A percentile compares a stretch with the other conserved stretches of the same genome.
phyloP scores from a whole-genome alignment of 805 yeast species.

The Ogataea degrootiae region DNA sequence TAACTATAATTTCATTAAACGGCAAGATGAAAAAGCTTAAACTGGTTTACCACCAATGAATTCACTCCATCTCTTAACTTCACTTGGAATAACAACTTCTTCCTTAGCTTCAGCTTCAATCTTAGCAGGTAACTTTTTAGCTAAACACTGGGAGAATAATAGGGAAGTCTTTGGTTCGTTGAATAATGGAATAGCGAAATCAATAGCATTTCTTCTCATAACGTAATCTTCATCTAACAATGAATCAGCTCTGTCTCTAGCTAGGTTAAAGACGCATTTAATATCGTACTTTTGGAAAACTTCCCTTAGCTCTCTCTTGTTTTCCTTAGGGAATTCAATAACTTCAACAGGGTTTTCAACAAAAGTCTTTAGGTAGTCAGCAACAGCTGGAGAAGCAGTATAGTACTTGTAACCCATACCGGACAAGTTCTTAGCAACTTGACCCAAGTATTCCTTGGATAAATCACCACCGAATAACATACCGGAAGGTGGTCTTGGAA shows the following conservation, averaged over 20 bases:
- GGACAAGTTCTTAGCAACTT: constrained; percentile 65
- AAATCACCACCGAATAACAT: constrained; percentile 93
- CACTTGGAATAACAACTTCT: constrained; percentile 63
- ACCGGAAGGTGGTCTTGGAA: constrained; percentile 89
- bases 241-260: constrained; percentile 81
- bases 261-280: constrained; percentile 86
- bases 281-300: constrained; percentile 84
- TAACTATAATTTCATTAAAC: not conserved
- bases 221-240: constrained; percentile 86
- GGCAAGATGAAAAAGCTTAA: constrained; percentile 18
- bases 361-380: constrained; percentile 56
- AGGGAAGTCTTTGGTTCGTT: constrained; percentile 93
- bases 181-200: constrained; percentile 92
- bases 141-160: constrained; percentile 80
- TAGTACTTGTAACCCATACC: constrained; percentile 78
- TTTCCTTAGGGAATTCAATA: constrained; percentile 88
- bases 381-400: constrained; percentile 70
- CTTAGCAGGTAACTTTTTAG: constrained; percentile 57
- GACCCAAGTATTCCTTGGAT: constrained; percentile 61
- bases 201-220: constrained; percentile 99
- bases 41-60: constrained; percentile 93
- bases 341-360: constrained; percentile 48
- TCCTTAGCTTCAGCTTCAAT: constrained; percentile 41
- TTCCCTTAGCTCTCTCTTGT: constrained; percentile 90
- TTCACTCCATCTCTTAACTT: constrained; percentile 95